Percentiles rank a stretch among this genome's conserved stretches.
Evolutionary conservation across 2,329 filamentous ascomycete genomes (phyloP).

Genomic region (Ilyonectria mors-panacis): DNA sequence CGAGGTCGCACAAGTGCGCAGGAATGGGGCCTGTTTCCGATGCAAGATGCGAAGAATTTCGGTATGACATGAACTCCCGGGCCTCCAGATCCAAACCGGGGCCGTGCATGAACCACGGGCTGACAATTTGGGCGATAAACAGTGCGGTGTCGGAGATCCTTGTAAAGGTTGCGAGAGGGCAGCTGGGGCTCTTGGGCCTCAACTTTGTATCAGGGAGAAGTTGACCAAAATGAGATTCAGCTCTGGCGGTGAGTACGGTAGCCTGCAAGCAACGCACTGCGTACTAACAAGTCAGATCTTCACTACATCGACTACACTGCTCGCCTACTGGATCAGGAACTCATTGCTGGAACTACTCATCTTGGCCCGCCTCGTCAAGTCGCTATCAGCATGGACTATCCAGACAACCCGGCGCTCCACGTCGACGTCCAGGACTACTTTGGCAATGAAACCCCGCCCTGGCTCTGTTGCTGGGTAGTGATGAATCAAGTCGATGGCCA

Average conservation of each 20-base stretch:
- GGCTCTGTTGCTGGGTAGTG: conserved; percentile 50
- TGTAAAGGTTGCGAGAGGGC: conserved; percentile 45
- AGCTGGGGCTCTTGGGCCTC: conserved; percentile 44
- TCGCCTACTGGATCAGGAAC: conserved; percentile 45
- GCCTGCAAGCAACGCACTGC: conserved; percentile 3
- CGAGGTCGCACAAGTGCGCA: conserved; percentile 48
- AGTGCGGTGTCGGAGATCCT: conserved; percentile 47
- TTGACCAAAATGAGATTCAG: conserved; percentile 49
- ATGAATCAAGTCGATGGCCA: conserved; percentile 46
- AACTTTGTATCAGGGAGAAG: conserved; percentile 47
- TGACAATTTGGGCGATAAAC: conserved; percentile 19
- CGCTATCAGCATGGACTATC: conserved; percentile 46
- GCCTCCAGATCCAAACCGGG: background rate
- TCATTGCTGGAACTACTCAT: conserved; percentile 48
- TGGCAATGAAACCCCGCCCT: conserved; percentile 40
- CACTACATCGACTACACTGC: conserved; percentile 50
- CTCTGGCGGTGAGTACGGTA: conserved; percentile 41
- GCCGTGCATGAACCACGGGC: background rate
- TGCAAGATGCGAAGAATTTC: conserved; percentile 48
- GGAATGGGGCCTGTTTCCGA: conserved; percentile 46
- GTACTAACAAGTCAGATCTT: conserved; percentile 41
- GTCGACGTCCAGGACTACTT: conserved; percentile 48
- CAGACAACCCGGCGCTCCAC: conserved; percentile 43
- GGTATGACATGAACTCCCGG: conserved; percentile 30
- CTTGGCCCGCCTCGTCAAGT: conserved; percentile 46